Evolutionary conservation across 352 stramenopile genomes (phyloP), one percentile per base, ranked within the genome.

Genomic region (Globisporangium sylvaticum): DNA sequence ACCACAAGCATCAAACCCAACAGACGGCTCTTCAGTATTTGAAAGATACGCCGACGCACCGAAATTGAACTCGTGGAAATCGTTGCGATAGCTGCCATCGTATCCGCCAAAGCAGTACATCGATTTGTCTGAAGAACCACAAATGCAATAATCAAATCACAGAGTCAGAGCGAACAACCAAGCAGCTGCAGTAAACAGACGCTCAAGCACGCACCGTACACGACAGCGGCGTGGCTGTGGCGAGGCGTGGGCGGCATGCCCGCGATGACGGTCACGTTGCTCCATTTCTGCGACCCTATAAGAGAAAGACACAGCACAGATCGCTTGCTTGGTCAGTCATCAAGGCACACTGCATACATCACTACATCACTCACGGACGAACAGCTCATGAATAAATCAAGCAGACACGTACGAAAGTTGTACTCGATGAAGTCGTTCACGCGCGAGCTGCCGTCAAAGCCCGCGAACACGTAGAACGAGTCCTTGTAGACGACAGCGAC

Each of bases 51-150:
- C n/a, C 37, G 59, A 24, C 67, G 46, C 64, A 92, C 85, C 85
- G 65, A 95, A 95, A 69, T 98, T 95, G 74, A 98, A 99, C 77
- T 98, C 91, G 68, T 99, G 94, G 68, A 99, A 98, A 74, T 99
- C 97, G 62, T 92, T 97, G 66, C 94, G 84, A 69, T 97, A 97
- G 69, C 85, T 95, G 20, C 95, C 95, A 68, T 98, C 96, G 70
- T 99, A 99, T 53, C 96, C 94, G 37, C 94, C 93, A 75, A 98
- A 98, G 56, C 95, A 90, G 42, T 82, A 96, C 80, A 95, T 88
- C 5, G 84, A 94, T 42, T 89, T 88, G 61, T 91, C 87, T 93
- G 48, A 12, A 50, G 4, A n/a, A 4, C 8, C 39, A 46, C 15
- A 20, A n/a, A n/a, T 14, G 4, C 14, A 46, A 20, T 3, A 24